Evolutionary conservation across 2,329 filamentous ascomycete species (phyloP).

Genomic region (Colletotrichum costaricense): DNA sequence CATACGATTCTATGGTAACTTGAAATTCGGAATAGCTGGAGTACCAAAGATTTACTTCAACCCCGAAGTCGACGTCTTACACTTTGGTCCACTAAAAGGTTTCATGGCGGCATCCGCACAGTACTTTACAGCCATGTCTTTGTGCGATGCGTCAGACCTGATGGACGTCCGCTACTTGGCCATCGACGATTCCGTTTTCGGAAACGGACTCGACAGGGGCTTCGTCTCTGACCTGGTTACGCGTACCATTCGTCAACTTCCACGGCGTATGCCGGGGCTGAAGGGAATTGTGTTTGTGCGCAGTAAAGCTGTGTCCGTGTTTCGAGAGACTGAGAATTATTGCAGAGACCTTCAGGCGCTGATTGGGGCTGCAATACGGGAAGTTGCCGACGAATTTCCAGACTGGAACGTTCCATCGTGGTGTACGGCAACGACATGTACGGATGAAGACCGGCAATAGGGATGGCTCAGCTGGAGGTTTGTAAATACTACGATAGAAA

Average conservation of each 20-base stretch:
- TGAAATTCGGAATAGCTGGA: not conserved
- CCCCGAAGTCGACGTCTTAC: not conserved
- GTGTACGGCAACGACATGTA: not conserved
- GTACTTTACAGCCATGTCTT: not conserved
- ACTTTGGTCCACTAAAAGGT: not conserved
- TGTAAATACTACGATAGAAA: not conserved
- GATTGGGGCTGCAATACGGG: not conserved
- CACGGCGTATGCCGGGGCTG: not conserved
- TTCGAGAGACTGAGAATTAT: not conserved
- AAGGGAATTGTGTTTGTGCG: not conserved
- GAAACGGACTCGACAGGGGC: not conserved
- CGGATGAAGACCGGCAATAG: not conserved
- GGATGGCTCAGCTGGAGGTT: not conserved
- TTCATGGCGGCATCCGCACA: not conserved
- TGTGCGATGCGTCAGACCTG: not conserved
- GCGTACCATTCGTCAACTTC: not conserved
- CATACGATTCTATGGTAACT: not conserved
- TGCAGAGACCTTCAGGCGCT: not conserved
- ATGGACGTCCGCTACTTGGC: not conserved
- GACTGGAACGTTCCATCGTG: not conserved
- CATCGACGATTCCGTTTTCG: not conserved
- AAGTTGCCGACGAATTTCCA: not conserved
- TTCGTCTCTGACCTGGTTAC: not conserved
- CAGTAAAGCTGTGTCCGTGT: not conserved
- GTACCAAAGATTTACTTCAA: not conserved